Percentiles rank a stretch among this genome's conserved stretches.
Conservation (phyloP, 106 monocot genomes). For the Iris macrosiphon region DNA sequence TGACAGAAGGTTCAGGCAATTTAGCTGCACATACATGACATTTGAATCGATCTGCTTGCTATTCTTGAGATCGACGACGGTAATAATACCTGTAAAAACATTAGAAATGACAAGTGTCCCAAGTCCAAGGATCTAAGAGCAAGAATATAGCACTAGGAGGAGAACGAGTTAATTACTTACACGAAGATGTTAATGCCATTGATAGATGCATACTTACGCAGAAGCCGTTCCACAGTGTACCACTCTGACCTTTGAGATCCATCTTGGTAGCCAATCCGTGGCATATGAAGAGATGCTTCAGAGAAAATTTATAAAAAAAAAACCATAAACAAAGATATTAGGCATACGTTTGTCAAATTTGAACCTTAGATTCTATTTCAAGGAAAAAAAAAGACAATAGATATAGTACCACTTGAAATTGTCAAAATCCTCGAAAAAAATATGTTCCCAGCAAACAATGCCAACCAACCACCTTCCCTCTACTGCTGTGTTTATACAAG, state of each 20-base stretch:
- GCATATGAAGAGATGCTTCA: constrained; percentile 88
- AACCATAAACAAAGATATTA: neutral
- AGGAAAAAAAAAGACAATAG: neutral
- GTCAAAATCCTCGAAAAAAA: neutral
- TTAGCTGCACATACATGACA: neutral
- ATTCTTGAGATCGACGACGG: neutral
- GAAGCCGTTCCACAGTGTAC: constrained; percentile 89
- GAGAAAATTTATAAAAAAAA: neutral
- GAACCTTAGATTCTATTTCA: neutral
- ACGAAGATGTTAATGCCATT: constrained; percentile 70
- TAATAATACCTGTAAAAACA: constrained; percentile 9
- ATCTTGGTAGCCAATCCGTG: constrained; percentile 82
- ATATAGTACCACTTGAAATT: neutral
- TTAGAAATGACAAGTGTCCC: neutral
- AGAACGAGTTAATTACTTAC: constrained; percentile 25
- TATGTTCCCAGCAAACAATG: too few relatives aligned
- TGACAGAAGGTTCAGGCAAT: too few relatives aligned
- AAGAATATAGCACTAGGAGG: neutral
- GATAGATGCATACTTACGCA: constrained; percentile 74
- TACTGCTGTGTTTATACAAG: too few relatives aligned
- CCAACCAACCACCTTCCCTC: too few relatives aligned
- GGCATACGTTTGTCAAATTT: neutral
- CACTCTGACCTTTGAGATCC: constrained; percentile 79
- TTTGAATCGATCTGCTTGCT: neutral
- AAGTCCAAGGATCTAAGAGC: neutral